phyloP scores from a whole-genome alignment of 2,329 filamentous ascomycete species.

The Pestalotiopsis sp. region DNA sequence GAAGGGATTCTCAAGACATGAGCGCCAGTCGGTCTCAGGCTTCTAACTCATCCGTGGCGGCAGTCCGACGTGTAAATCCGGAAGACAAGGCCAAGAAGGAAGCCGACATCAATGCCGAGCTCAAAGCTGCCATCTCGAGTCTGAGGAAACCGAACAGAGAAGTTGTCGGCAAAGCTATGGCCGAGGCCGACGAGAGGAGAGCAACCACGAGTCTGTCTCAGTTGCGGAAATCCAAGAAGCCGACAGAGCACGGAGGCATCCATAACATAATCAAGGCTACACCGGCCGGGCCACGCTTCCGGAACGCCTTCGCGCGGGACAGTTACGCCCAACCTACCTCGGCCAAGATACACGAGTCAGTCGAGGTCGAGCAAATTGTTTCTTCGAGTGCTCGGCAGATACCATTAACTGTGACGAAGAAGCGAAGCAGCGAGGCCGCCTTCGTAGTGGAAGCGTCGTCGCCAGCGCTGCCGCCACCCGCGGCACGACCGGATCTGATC shows the following conservation, averaged over 20 bases:
- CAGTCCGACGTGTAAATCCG: slow-evolving; percentile 51
- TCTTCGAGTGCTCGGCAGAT: slow-evolving; percentile 40
- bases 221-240: slow-evolving; percentile 56
- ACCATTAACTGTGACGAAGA: slow-evolving; percentile 42
- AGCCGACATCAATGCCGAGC: slow-evolving; percentile 67
- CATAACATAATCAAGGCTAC: slow-evolving; percentile 59
- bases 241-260: slow-evolving; percentile 38
- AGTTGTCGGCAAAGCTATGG: slow-evolving; percentile 67
- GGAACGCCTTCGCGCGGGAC: slow-evolving; percentile 42
- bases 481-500: slow-evolving; percentile 19
- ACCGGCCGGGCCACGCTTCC: slow-evolving; percentile 57
- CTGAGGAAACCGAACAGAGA: slow-evolving; percentile 77
- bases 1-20: slow-evolving; percentile 27
- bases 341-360: slow-evolving; percentile 21
- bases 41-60: slow-evolving; percentile 38
- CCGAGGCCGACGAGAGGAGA: slow-evolving; percentile 68
- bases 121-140: slow-evolving; percentile 73
- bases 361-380: slow-evolving; percentile 29
- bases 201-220: slow-evolving; percentile 47
- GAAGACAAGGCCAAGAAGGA: slow-evolving; percentile 66
- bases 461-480: slow-evolving; percentile 30
- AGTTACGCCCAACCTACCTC: slow-evolving; percentile 28
- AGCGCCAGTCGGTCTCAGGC: slow-evolving; percentile 54
- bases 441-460: slow-evolving; percentile 32
- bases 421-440: slow-evolving; percentile 33